Conservation (phyloP, 495 filamentous ascomycete species). For the Lasiosphaeriaceae sp. region DNA sequence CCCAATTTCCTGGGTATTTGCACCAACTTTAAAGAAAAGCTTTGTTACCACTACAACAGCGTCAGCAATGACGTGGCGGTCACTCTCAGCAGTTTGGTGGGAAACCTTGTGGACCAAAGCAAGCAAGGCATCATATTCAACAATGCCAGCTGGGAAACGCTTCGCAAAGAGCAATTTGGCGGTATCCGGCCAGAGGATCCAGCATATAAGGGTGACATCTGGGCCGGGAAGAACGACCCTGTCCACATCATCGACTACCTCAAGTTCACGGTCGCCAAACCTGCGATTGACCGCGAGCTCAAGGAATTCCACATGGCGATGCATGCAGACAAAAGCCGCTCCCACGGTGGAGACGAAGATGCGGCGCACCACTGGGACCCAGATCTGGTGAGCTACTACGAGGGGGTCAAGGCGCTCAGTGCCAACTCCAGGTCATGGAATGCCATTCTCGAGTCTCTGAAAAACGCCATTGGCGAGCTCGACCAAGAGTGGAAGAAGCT, state of each 20-base stretch:
- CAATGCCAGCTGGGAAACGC: slow-evolving; percentile 49
- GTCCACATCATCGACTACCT: slow-evolving; percentile 71
- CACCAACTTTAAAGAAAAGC: slow-evolving; percentile 68
- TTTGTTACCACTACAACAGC: slow-evolving; percentile 58
- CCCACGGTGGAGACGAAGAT: background rate
- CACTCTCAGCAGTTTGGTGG: slow-evolving; percentile 64
- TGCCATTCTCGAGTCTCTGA: slow-evolving; percentile 30
- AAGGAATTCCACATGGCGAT: slow-evolving; percentile 39
- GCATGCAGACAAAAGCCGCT: slow-evolving; percentile 18
- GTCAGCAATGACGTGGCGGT: slow-evolving; percentile 54
- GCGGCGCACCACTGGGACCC: slow-evolving; percentile 37
- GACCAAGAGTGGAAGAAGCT: slow-evolving; percentile 27
- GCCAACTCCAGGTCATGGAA: slow-evolving; percentile 25
- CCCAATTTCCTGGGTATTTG: slow-evolving; percentile 66
- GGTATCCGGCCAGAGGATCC: slow-evolving; percentile 38
- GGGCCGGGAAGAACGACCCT: slow-evolving; percentile 34
- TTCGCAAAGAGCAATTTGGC: slow-evolving; percentile 42
- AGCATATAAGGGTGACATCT: slow-evolving; percentile 32
- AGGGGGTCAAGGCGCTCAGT: slow-evolving; percentile 24
- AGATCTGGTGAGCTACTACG: slow-evolving; percentile 46
- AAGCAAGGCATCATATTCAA: slow-evolving; percentile 75
- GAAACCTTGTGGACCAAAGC: slow-evolving; percentile 73
- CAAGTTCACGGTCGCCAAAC: slow-evolving; percentile 57
- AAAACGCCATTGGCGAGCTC: slow-evolving; percentile 28
- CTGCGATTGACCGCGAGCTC: slow-evolving; percentile 49